These are phyloP conservation scores for Talaromyces sp. DNA, from an alignment of 2,329 filamentous ascomycete genomes.

Conservation along the genomic window DNA sequence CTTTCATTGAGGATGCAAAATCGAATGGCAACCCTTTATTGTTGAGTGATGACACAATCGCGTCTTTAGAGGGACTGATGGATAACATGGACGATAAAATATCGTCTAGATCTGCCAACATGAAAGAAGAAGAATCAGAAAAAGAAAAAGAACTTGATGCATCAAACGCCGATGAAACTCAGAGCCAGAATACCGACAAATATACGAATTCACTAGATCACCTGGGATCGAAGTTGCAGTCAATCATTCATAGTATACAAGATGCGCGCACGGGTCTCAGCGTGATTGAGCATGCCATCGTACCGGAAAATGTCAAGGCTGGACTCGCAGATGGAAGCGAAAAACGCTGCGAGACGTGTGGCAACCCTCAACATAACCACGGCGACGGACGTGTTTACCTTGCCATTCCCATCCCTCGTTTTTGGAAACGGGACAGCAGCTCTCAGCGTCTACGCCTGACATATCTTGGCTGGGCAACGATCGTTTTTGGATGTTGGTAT, in stretches of 20 bases:
- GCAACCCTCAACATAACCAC: conserved; percentile 10
- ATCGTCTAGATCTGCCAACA: neutral
- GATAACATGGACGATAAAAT: conserved; percentile 21
- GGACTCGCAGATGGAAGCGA: neutral
- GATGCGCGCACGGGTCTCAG: conserved; percentile 38
- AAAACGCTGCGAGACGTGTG: conserved; percentile 22
- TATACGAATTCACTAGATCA: conserved; percentile 32
- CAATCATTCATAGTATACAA: conserved; percentile 37
- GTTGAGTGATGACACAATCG: conserved; percentile 42
- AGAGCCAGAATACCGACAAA: neutral
- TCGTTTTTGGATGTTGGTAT: conserved; percentile 46
- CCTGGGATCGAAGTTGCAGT: conserved; percentile 36
- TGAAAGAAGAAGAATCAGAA: conserved; percentile 7
- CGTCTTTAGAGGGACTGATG: conserved; percentile 41
- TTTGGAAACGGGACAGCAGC: conserved; percentile 30
- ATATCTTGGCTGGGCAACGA: conserved; percentile 34
- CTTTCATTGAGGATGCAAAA: conserved; percentile 38
- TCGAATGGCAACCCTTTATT: conserved; percentile 34
- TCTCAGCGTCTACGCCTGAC: conserved; percentile 32
- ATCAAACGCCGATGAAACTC: neutral
- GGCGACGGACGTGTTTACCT: conserved; percentile 28
- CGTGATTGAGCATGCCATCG: conserved; percentile 35
- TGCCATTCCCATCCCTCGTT: conserved; percentile 31
- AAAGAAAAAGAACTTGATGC: neutral
- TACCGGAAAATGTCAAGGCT: conserved; percentile 16